A percentile compares a stretch with the other conserved stretches of the same genome.
These are phyloP conservation scores for Ophiocordyceps polyrhachis-furcata DNA, from an alignment of 2,329 filamentous ascomycete species.

Conservation along the genomic window DNA sequence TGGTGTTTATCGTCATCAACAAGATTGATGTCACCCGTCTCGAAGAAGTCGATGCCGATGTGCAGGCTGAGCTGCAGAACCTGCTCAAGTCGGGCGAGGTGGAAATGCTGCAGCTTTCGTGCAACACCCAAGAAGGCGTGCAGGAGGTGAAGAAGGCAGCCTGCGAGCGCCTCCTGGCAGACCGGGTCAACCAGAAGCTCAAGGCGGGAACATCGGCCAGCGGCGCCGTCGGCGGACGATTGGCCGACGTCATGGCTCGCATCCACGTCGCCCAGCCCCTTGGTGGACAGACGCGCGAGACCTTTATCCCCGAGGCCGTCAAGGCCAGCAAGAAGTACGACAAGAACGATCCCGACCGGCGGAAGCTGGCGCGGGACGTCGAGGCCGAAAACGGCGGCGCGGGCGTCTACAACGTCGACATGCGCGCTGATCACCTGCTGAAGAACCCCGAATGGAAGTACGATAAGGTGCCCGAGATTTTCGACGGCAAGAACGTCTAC, in stretches of 20 bases:
- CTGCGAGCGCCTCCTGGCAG: slow-evolving; percentile 81
- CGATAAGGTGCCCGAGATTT: slow-evolving; percentile 85
- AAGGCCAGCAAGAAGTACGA: slow-evolving; percentile 76
- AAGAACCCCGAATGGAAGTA: slow-evolving; percentile 87
- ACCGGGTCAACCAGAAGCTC: slow-evolving; percentile 87
- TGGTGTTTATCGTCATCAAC: slow-evolving; percentile 94
- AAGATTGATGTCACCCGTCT: slow-evolving; percentile 88
- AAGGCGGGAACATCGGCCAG: slow-evolving; percentile 70
- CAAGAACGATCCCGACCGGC: slow-evolving; percentile 71
- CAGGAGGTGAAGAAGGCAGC: slow-evolving; percentile 90
- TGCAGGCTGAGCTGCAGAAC: slow-evolving; percentile 57
- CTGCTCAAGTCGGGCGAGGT: slow-evolving; percentile 78
- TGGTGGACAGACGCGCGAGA: slow-evolving; percentile 58
- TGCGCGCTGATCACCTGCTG: slow-evolving; percentile 75
- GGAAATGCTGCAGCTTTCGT: slow-evolving; percentile 82
- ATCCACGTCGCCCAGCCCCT: slow-evolving; percentile 96
- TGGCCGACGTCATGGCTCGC: slow-evolving; percentile 78
- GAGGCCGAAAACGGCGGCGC: slow-evolving; percentile 87
- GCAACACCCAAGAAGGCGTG: slow-evolving; percentile 85
- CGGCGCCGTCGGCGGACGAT: slow-evolving; percentile 58
- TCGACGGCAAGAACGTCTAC: slow-evolving; percentile 92
- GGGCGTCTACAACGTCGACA: slow-evolving; percentile 87
- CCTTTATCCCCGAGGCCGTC: slow-evolving; percentile 73
- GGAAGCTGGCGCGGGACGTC: slow-evolving; percentile 63
- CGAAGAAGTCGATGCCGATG: slow-evolving; percentile 67